Percentiles rank a stretch among this genome's conserved stretches.
Conservation (phyloP, 164 flowering plant species). For the grape (Vitis vinifera) region ASM3070453v1 NC_081808.1:19646001-19646500, state of each 20-base stretch:
- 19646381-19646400: too few species aligned
- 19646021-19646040: too few species aligned
- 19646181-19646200: slow-evolving; percentile 34
- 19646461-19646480: too few species aligned
- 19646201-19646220: slow-evolving; percentile 34
- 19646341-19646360: not conserved
- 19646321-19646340: too few species aligned
- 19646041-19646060: not conserved
- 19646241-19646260: slow-evolving; percentile 36
- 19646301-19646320: not conserved
- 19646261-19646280: not conserved
- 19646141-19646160: slow-evolving; percentile 70
- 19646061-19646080: too few species aligned
- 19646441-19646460: too few species aligned
- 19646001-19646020: too few species aligned
- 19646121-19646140: slow-evolving; percentile 55
- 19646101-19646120: not conserved
- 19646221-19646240: slow-evolving; percentile 61
- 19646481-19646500: too few species aligned
- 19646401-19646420: too few species aligned
- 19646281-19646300: not conserved
- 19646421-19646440: too few species aligned
- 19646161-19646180: slow-evolving; percentile 26
- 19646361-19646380: not conserved
- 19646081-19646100: not conserved